Evolutionary conservation across 805 yeast genomes (phyloP).

Genomic region (Ogataea nakhonphanomensis): DNA sequence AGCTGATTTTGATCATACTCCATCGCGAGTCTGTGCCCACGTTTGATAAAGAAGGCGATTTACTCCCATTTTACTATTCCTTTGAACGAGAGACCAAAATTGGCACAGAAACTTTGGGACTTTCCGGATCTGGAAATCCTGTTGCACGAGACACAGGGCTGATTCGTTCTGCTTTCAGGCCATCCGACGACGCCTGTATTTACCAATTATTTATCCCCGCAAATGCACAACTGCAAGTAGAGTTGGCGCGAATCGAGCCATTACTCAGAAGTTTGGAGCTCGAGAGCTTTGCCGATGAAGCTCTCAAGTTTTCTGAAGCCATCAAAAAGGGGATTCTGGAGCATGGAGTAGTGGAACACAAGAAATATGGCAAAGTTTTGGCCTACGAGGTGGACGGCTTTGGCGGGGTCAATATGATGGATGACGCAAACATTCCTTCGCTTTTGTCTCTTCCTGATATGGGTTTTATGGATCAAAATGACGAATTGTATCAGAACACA

Average conservation of each 20-base stretch:
- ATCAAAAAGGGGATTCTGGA: slow-evolving; percentile 56
- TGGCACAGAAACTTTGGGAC: slow-evolving; percentile 78
- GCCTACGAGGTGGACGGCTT: slow-evolving; percentile 91
- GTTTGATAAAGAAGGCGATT: slow-evolving; percentile 48
- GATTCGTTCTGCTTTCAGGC: slow-evolving; percentile 80
- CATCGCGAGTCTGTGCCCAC: slow-evolving; percentile 61
- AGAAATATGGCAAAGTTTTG: slow-evolving; percentile 67
- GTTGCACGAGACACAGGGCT: slow-evolving; percentile 67
- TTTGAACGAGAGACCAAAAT: slow-evolving; percentile 71
- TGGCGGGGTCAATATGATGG: slow-evolving; percentile 73
- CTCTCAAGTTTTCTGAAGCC: slow-evolving; percentile 36
- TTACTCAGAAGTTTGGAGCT: slow-evolving; percentile 21
- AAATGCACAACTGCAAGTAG: slow-evolving; percentile 71
- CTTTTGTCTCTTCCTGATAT: slow-evolving; percentile 74
- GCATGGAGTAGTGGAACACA: slow-evolving; percentile 66
- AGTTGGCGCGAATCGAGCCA: slow-evolving; percentile 41
- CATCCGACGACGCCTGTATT: slow-evolving; percentile 85
- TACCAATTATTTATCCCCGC: slow-evolving; percentile 82
- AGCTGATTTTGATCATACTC: slow-evolving; percentile 49
- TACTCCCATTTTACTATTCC: slow-evolving; percentile 50
- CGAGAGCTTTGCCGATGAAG: slow-evolving; percentile 23
- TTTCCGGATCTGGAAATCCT: slow-evolving; percentile 82
- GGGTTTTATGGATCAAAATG: slow-evolving; percentile 52
- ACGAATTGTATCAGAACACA: slow-evolving; percentile 71
- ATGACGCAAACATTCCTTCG: slow-evolving; percentile 89